These are phyloP conservation scores for Citrus mangshanensis DNA, from an alignment of 345 rosid species.

Conservation along the genomic window DNA sequence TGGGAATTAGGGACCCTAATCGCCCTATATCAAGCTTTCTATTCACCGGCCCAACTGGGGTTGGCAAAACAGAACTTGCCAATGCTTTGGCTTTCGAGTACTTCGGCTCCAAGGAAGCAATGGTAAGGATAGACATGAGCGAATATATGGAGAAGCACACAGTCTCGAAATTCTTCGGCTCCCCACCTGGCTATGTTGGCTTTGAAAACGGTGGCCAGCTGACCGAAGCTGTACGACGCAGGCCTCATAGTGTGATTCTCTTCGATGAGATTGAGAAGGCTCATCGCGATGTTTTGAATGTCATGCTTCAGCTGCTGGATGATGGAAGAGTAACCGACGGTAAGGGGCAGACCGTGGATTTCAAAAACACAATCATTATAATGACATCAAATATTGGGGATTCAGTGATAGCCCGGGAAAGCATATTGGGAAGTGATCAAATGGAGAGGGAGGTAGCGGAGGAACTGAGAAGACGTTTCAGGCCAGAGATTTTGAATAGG, in stretches of 20 bases:
- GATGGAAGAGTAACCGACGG: slow-evolving; percentile 61
- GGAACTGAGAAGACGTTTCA: slow-evolving; percentile 49
- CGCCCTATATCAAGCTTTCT: slow-evolving; percentile 65
- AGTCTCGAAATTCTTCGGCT: slow-evolving; percentile 56
- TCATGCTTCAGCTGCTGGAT: slow-evolving; percentile 58
- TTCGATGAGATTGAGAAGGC: slow-evolving; percentile 76
- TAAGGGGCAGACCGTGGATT: slow-evolving; percentile 55
- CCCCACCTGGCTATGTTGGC: slow-evolving; percentile 67
- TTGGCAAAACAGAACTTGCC: slow-evolving; percentile 62
- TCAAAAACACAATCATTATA: slow-evolving; percentile 59
- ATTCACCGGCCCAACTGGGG: slow-evolving; percentile 64
- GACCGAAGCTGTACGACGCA: slow-evolving; percentile 57
- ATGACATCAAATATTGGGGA: slow-evolving; percentile 63
- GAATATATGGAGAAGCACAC: slow-evolving; percentile 72
- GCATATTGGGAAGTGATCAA: not conserved
- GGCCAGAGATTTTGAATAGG: slow-evolving; percentile 64
- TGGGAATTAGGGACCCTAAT: slow-evolving; percentile 57
- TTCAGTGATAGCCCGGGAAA: slow-evolving; percentile 35
- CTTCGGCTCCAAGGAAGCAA: slow-evolving; percentile 62
- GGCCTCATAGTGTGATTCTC: slow-evolving; percentile 46
- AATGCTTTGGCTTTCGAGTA: slow-evolving; percentile 54
- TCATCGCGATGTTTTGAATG: slow-evolving; percentile 60
- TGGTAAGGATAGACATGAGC: slow-evolving; percentile 67
- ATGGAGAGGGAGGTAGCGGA: slow-evolving; percentile 32
- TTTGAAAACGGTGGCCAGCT: slow-evolving; percentile 60